These are phyloP conservation scores for Achaetomium macrosporum DNA, from an alignment of 2,329 filamentous ascomycete species.

Conservation along the genomic window DNA sequence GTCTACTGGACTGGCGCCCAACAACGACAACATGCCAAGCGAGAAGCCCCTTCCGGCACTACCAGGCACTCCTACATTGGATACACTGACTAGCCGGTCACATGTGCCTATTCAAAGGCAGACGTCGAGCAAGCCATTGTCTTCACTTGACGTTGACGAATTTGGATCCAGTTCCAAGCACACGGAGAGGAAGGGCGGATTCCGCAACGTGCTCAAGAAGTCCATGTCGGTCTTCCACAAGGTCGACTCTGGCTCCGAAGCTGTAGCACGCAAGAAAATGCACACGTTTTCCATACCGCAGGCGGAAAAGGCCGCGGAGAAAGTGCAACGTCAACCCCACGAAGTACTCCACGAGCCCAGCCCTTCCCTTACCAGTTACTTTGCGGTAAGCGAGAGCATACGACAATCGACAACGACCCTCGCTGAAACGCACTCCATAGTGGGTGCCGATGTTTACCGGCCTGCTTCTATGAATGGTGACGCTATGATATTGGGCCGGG, in stretches of 20 bases:
- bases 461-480: conserved; percentile 30
- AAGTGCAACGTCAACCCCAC: neutral
- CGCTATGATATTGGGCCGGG: conserved; percentile 19
- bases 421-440: conserved; percentile 50
- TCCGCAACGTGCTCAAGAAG: conserved; percentile 47
- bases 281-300: neutral
- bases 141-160: neutral
- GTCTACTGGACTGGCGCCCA: too few species aligned
- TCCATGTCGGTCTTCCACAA: conserved; percentile 27
- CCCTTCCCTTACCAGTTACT: conserved; percentile 43
- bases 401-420: conserved; percentile 51
- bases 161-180: neutral
- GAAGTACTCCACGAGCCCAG: conserved; percentile 17
- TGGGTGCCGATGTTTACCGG: conserved; percentile 39
- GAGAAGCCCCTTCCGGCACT: too few species aligned
- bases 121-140: neutral
- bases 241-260: conserved; percentile 20
- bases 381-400: conserved; percentile 46
- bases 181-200: conserved; percentile 40
- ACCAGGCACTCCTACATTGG: too few species aligned
- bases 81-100: neutral
- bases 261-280: conserved; percentile 19
- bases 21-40: too few species aligned
- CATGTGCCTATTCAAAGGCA: neutral
- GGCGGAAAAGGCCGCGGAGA: neutral